Evolutionary conservation across 768 basidiomycete species (phyloP).

Genomic region (Collybia nuda): DNA sequence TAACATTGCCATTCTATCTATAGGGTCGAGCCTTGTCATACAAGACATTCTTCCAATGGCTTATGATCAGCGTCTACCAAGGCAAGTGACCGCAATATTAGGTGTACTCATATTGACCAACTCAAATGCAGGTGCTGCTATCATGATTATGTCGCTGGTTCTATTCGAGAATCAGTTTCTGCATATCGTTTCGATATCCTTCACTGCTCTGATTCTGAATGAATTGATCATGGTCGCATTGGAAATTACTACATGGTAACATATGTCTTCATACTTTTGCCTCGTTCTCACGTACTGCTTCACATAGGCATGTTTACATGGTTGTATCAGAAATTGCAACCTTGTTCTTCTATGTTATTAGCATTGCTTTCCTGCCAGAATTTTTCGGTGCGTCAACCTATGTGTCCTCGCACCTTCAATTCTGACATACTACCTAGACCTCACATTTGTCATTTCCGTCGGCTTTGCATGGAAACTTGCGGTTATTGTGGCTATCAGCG

Average conservation of each 20-base stretch:
- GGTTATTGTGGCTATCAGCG: slow-evolving; percentile 92
- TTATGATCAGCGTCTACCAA: slow-evolving; percentile 97
- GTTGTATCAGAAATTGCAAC: slow-evolving; percentile 89
- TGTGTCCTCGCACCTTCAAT: background rate
- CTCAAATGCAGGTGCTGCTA: slow-evolving; percentile 72
- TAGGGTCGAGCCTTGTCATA: slow-evolving; percentile 92
- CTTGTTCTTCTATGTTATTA: slow-evolving; percentile 82
- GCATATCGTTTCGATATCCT: slow-evolving; percentile 98
- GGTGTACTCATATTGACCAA: too few relatives aligned
- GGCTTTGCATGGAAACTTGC: slow-evolving; percentile 94
- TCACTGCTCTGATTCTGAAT: slow-evolving; percentile 92
- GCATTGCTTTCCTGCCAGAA: slow-evolving; percentile 92
- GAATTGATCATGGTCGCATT: slow-evolving; percentile 99
- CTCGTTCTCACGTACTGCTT: background rate
- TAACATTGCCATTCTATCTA: background rate
- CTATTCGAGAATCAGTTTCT: slow-evolving; percentile 97
- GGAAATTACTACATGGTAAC: slow-evolving; percentile 94
- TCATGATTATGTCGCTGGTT: slow-evolving; percentile 97
- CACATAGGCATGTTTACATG: slow-evolving; percentile 89
- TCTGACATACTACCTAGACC: slow-evolving; percentile 51
- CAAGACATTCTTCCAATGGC: slow-evolving; percentile 98
- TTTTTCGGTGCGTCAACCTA: slow-evolving; percentile 82
- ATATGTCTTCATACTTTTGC: background rate
- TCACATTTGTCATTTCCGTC: slow-evolving; percentile 85
- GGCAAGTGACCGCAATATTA: slow-evolving; percentile 40